Evolutionary conservation across 1,284 basidiomycete genomes (phyloP).

Genomic region (Malassezia slooffiae): DNA sequence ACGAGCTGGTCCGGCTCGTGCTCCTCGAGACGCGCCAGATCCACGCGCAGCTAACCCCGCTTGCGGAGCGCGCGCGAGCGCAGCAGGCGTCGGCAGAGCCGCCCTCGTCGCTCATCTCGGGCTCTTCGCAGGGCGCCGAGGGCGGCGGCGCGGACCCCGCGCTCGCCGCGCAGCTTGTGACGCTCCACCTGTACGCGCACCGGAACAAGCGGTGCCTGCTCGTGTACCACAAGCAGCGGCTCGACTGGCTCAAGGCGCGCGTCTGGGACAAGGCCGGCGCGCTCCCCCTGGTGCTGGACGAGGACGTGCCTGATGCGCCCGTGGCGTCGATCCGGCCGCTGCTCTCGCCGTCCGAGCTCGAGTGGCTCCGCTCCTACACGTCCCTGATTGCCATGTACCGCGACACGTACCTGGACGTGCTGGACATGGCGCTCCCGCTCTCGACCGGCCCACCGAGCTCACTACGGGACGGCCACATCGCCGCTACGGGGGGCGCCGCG

Average conservation of each 20-base stretch:
- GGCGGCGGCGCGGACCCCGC: conserved; percentile 44
- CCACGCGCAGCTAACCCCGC: conserved; percentile 51
- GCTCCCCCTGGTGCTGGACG: conserved; percentile 68
- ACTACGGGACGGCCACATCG: neutral
- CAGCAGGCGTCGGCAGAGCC: conserved; percentile 43
- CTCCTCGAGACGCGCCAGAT: conserved; percentile 84
- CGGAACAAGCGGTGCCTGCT: conserved; percentile 87
- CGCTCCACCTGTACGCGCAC: conserved; percentile 74
- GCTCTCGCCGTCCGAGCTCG: conserved; percentile 77
- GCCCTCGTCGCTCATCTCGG: neutral
- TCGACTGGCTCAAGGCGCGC: conserved; percentile 68
- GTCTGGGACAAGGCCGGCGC: conserved; percentile 92
- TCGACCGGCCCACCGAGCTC: neutral
- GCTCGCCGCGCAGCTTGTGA: conserved; percentile 61
- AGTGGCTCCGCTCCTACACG: conserved; percentile 75
- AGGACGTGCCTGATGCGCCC: conserved; percentile 16
- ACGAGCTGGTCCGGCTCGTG: conserved; percentile 69
- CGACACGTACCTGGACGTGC: conserved; percentile 67
- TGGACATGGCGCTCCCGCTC: conserved; percentile 28
- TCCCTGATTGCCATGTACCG: conserved; percentile 71
- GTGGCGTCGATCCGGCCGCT: conserved; percentile 62
- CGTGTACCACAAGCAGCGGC: conserved; percentile 75
- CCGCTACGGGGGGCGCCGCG: conserved; percentile 52
- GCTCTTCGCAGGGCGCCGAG: conserved; percentile 17
- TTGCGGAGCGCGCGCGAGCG: conserved; percentile 48